Base-by-base conservation (phyloP, 306 rosid species). In the Carpinus viminea region DNA sequence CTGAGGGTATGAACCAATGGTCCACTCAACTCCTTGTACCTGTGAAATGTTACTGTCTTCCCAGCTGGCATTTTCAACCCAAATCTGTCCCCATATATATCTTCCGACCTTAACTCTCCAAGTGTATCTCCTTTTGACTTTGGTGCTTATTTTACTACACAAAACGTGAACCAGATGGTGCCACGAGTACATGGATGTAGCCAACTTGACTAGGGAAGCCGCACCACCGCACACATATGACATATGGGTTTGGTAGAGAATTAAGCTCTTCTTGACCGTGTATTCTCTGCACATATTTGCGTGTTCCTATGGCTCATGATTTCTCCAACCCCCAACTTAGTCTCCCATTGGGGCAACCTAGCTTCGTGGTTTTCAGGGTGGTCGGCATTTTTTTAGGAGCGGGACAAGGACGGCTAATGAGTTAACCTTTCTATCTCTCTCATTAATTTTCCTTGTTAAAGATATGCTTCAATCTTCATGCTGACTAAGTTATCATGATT, bases 21-120 rank as follows among this genome's bases (percentile, higher is more conserved):
- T 24, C 26, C 26, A 24, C 26, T 24, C 26, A 0, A 24, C 26
- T 24, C 26, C 26, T 24, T 24, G 26, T 24, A 24, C 26, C 26
- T 24, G 26, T 24, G 26, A 24, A 24, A 24, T 31, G 34, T 31
- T 31, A 31, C 34, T 31, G 34, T 31, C 3, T 2, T 31, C 34
- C 34, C 34, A 24, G 3, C 2, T 31, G 34, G 34, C 34, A 31
- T 31, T 31, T 31, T 51, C 55, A 51, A 15, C 55, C 13, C 55
- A 41, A 21, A 12, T 5, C 21, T 60, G 26, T 45, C n/a, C 3
- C 38, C 65, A 18, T 7, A 74, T 72, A 18, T 7, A 74, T 72
- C 59, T 9, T 71, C 11, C 38, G 2, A 47, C 85, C 45, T 54
- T 28, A 51, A 82, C 78, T 78, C 64, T 79, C 86, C 75, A 86